Percentiles rank a stretch among this genome's conserved stretches.
These are phyloP conservation scores for Berberis thunbergii DNA, from an alignment of 164 flowering plant genomes.

Conservation along the genomic window DNA sequence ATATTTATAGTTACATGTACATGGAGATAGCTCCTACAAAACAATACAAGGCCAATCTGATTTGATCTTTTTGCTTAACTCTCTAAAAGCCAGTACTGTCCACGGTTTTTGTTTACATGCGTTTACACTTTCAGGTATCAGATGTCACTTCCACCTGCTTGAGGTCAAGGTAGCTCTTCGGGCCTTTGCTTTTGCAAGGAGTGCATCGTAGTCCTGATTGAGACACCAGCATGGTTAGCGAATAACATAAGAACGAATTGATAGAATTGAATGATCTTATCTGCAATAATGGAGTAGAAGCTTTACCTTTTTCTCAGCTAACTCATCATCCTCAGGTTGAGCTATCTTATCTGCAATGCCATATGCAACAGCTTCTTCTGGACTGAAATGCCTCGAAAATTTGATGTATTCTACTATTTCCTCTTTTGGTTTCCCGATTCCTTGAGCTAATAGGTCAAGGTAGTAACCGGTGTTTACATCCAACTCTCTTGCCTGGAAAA, in stretches of 20 bases:
- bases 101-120: no score
- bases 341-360: slow-evolving; percentile 84
- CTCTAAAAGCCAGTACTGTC: no score
- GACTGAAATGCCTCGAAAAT: slow-evolving; percentile 48
- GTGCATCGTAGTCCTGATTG: neutral
- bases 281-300: neutral
- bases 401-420: slow-evolving; percentile 58
- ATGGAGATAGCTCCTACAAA: no score
- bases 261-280: neutral
- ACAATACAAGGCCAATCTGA: no score
- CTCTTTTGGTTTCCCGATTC: slow-evolving; percentile 71
- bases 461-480: slow-evolving; percentile 64
- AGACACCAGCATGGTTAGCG: neutral
- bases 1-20: no score
- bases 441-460: slow-evolving; percentile 67
- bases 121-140: no score
- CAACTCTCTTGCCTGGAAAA: slow-evolving; percentile 73
- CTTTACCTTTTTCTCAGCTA: slow-evolving; percentile 53
- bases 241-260: neutral
- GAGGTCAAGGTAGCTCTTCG: no score
- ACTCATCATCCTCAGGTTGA: slow-evolving; percentile 38
- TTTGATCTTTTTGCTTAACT: no score
- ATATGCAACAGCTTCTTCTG: slow-evolving; percentile 76
- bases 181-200: neutral
- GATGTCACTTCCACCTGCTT: no score